Conservation (phyloP, 805 yeast species). For the Myxozyma lipomycoides region DNA sequence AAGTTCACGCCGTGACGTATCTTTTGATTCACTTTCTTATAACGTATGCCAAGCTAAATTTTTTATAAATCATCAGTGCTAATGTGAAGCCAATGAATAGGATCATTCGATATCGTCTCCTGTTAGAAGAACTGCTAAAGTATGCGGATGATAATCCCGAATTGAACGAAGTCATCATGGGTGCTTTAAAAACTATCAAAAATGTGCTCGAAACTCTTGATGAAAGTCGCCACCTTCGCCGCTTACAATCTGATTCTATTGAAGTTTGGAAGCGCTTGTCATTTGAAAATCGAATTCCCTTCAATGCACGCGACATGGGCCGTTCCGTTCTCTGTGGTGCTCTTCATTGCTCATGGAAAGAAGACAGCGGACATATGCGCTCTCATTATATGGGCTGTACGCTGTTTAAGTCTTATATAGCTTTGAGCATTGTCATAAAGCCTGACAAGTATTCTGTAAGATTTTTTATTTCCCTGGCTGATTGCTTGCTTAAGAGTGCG, state of each 20-base stretch:
- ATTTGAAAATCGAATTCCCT: constrained; percentile 8
- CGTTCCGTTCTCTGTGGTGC: constrained; percentile 23
- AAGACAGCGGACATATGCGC: constrained; percentile 8
- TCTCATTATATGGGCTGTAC: constrained; percentile 19
- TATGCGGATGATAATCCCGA: constrained; percentile 18
- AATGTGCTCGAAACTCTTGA: constrained; percentile 8
- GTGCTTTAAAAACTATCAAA: constrained; percentile 9
- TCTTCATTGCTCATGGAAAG: constrained; percentile 23
- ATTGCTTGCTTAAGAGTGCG: constrained; percentile 7
- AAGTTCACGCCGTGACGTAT: constrained; percentile 11
- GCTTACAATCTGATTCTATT: neutral
- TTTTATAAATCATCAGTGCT: neutral
- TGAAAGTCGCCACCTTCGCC: neutral
- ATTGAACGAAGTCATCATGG: constrained; percentile 2
- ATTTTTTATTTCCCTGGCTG: constrained; percentile 20
- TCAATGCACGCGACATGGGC: constrained; percentile 17
- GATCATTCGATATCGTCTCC: constrained; percentile 15
- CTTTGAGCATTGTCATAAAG: constrained; percentile 11
- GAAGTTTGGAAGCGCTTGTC: constrained; percentile 20
- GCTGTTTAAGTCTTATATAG: constrained; percentile 24
- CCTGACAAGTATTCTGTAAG: constrained; percentile 13
- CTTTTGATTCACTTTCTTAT: constrained; percentile 16
- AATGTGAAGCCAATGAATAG: constrained; percentile 25
- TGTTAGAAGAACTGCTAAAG: constrained; percentile 14
- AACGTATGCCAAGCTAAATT: neutral